Conservation (phyloP, 106 monocot species). For the Acorus calamus region DNA sequence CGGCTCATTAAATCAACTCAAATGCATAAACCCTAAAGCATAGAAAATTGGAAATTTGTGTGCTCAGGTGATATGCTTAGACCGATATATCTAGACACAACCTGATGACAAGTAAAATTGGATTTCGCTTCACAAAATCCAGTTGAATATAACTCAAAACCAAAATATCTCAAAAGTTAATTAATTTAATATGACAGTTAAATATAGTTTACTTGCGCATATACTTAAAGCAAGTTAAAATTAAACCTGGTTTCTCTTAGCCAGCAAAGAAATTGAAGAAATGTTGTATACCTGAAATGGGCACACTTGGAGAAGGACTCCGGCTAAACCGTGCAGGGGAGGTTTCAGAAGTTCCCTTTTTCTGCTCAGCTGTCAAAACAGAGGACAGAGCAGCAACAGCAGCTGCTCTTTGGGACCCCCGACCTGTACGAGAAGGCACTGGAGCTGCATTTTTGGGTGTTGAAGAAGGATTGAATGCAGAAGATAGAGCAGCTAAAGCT, state of each 20-base stretch:
- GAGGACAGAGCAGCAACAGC: constrained; percentile 80
- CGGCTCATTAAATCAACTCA: too few species aligned
- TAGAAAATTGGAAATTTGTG: too few species aligned
- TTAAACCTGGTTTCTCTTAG: not conserved
- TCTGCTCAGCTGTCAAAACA: constrained; percentile 78
- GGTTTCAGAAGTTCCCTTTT: constrained; percentile 25
- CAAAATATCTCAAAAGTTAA: too few species aligned
- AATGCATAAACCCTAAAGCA: too few species aligned
- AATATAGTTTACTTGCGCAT: too few species aligned
- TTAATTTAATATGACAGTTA: too few species aligned
- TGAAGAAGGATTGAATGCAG: constrained; percentile 74
- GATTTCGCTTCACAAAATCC: too few species aligned
- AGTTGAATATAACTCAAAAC: too few species aligned
- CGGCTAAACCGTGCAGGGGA: constrained; percentile 31
- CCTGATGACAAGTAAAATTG: too few species aligned
- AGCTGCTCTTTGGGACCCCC: constrained; percentile 84
- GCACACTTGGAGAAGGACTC: constrained; percentile 38
- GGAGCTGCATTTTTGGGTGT: constrained; percentile 20
- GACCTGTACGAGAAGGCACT: constrained; percentile 29
- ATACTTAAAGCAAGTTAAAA: too few species aligned
- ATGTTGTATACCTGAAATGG: constrained; percentile 24
- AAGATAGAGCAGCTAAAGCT: constrained; percentile 56
- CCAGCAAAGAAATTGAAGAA: constrained; percentile 12
- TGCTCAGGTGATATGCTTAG: too few species aligned
- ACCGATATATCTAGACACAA: too few species aligned